Percentiles rank a stretch among this genome's conserved stretches.
phyloP scores from a whole-genome alignment of 305 asterid genomes.

The Fraxinus albicans region DNA sequence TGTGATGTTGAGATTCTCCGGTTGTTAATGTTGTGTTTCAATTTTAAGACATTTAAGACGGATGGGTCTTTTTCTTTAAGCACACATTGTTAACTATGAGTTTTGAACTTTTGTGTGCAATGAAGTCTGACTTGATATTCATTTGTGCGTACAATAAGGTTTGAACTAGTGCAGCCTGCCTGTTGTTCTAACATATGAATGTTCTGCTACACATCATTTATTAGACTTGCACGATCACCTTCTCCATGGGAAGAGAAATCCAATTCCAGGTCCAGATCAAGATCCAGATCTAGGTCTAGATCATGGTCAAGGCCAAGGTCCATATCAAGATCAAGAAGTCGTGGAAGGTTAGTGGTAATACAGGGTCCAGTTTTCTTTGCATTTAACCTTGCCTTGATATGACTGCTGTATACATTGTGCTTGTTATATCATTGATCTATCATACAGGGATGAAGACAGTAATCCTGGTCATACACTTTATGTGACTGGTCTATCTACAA shows the following conservation, averaged over 20 bases:
- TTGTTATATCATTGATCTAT: conserved; percentile 12
- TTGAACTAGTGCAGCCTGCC: background rate
- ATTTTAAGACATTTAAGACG: no score
- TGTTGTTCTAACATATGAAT: background rate
- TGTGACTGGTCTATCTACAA: conserved; percentile 87
- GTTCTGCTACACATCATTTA: conserved; percentile 2
- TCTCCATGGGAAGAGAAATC: conserved; percentile 75
- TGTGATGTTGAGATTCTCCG: background rate
- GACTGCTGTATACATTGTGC: conserved; percentile 12
- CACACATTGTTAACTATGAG: background rate
- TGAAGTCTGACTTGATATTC: background rate
- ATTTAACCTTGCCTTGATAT: background rate
- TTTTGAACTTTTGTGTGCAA: background rate
- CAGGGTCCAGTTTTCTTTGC: conserved; percentile 3
- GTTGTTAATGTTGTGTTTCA: background rate
- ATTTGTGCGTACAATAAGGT: background rate
- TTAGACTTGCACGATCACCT: conserved; percentile 77
- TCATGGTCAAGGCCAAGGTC: conserved; percentile 62
- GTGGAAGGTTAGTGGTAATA: conserved; percentile 55
- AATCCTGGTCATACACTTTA: conserved; percentile 87
- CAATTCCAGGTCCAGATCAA: conserved; percentile 61
- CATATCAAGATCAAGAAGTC: conserved; percentile 61
- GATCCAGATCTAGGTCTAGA: conserved; percentile 57
- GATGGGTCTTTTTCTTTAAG: background rate
- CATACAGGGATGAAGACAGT: conserved; percentile 45